These are phyloP conservation scores for Lipomyces sp. DNA, from an alignment of 805 yeast genomes.

Conservation along the genomic window DNA sequence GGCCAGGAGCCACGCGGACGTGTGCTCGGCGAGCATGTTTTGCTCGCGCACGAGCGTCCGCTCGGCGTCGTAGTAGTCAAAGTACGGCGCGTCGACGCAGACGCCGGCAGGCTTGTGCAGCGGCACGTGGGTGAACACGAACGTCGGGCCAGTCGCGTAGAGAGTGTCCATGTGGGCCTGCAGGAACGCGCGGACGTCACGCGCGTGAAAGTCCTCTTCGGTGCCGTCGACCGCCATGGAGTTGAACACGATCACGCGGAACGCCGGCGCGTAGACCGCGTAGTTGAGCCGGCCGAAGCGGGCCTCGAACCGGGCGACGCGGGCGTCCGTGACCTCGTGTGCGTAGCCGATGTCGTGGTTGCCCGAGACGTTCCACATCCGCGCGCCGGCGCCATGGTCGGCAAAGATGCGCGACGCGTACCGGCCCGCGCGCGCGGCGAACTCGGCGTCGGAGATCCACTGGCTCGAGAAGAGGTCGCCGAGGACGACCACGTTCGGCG, in stretches of 20 bases:
- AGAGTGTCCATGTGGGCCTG: slow-evolving; percentile 50
- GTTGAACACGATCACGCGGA: slow-evolving; percentile 86
- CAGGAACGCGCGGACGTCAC: slow-evolving; percentile 71
- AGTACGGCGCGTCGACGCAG: slow-evolving; percentile 83
- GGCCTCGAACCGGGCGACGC: slow-evolving; percentile 70
- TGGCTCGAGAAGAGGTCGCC: slow-evolving; percentile 93
- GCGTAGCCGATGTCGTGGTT: slow-evolving; percentile 95
- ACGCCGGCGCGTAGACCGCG: slow-evolving; percentile 68
- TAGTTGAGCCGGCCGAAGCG: slow-evolving; percentile 84
- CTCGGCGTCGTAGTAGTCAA: slow-evolving; percentile 54
- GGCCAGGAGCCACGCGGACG: slow-evolving; percentile 64
- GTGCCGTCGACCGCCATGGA: slow-evolving; percentile 88
- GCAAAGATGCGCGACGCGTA: slow-evolving; percentile 41
- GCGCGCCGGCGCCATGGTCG: background rate
- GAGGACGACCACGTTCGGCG: slow-evolving; percentile 81
- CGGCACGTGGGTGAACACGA: slow-evolving; percentile 85
- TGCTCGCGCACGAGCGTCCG: slow-evolving; percentile 66
- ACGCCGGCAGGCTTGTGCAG: slow-evolving; percentile 76
- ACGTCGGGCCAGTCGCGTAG: slow-evolving; percentile 67
- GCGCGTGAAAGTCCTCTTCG: slow-evolving; percentile 66
- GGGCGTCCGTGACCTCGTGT: slow-evolving; percentile 92
- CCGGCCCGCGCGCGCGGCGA: slow-evolving; percentile 71
- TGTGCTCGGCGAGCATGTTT: slow-evolving; percentile 70
- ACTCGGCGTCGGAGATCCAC: slow-evolving; percentile 90
- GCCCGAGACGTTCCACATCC: slow-evolving; percentile 76